Percentiles rank a stretch among this genome's conserved stretches.
phyloP scores from a whole-genome alignment of 2,329 filamentous ascomycete genomes.

The Trichoderma aggressivum region DNA sequence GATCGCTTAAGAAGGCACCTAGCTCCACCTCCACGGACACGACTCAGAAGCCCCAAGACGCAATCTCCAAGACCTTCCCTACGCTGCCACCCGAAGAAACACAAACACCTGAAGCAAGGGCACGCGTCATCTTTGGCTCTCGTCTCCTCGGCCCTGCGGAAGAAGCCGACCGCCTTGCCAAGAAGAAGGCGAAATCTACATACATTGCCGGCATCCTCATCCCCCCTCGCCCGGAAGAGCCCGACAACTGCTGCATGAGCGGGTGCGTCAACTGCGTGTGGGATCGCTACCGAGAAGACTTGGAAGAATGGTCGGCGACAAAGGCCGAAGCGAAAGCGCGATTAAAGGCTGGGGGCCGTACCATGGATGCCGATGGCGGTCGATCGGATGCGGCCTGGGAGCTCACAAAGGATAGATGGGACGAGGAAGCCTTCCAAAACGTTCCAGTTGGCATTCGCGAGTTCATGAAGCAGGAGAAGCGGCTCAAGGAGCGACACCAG shows the following conservation, averaged over 20 bases:
- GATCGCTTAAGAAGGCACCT: conserved; percentile 45
- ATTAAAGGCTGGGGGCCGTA: conserved; percentile 37
- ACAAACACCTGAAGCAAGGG: conserved; percentile 48
- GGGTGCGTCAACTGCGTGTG: conserved; percentile 97
- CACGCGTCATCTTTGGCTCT: conserved; percentile 76
- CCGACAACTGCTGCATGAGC: conserved; percentile 99
- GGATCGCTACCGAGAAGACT: conserved; percentile 85
- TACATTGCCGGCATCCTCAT: conserved; percentile 76
- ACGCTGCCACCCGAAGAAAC: conserved; percentile 17
- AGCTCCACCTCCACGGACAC: conserved; percentile 38
- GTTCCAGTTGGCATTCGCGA: conserved; percentile 91
- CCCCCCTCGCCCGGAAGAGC: conserved; percentile 80
- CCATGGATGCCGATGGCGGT: conserved; percentile 78
- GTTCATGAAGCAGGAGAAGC: conserved; percentile 97
- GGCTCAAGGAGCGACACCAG: conserved; percentile 70
- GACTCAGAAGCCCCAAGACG: conserved; percentile 6
- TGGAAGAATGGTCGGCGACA: conserved; percentile 79
- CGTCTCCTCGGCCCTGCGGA: conserved; percentile 71
- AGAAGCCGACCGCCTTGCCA: conserved; percentile 57
- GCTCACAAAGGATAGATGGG: conserved; percentile 52
- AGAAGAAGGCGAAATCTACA: conserved; percentile 56
- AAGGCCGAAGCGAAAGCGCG: conserved; percentile 60
- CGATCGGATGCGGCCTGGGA: conserved; percentile 59
- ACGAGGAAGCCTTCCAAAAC: conserved; percentile 69
- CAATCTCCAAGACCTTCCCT: conserved; percentile 16